phyloP scores from a whole-genome alignment of 495 filamentous ascomycete species.

The Aspergillus conjunctus region DNA sequence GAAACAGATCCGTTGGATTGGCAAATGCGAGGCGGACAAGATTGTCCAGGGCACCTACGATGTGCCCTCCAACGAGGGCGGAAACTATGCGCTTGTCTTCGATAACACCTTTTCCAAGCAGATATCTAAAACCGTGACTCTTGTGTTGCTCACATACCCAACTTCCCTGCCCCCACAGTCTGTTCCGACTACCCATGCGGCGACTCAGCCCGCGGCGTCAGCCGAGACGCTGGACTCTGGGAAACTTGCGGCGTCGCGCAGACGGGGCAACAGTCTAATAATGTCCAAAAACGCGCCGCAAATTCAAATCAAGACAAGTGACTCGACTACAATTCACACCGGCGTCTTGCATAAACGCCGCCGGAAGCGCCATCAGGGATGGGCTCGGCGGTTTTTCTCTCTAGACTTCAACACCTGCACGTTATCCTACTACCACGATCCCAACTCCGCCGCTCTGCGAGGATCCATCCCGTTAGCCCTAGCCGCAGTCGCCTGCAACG shows the following conservation, averaged over 20 bases:
- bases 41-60: slow-evolving; percentile 90
- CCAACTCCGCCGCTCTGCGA: slow-evolving; percentile 83
- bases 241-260: slow-evolving; percentile 32
- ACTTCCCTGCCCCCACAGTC: slow-evolving; percentile 80
- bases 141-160: slow-evolving; percentile 92
- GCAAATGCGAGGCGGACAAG: slow-evolving; percentile 94
- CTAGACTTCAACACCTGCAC: slow-evolving; percentile 90
- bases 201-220: slow-evolving; percentile 48
- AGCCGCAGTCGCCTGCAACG: slow-evolving; percentile 86
- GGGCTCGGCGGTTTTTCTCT: slow-evolving; percentile 90
- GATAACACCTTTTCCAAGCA: slow-evolving; percentile 99
- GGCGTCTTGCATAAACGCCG: slow-evolving; percentile 86
- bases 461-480: slow-evolving; percentile 90
- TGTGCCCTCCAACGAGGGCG: slow-evolving; percentile 68
- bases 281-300: slow-evolving; percentile 30
- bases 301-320: slow-evolving; percentile 31
- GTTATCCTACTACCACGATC: slow-evolving; percentile 92
- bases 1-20: slow-evolving; percentile 82
- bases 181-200: slow-evolving; percentile 61
- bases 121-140: slow-evolving; percentile 88
- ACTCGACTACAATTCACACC: slow-evolving; percentile 56
- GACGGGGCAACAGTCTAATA: slow-evolving; percentile 40
- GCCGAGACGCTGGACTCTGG: slow-evolving; percentile 37
- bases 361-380: slow-evolving; percentile 90
- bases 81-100: slow-evolving; percentile 95